These are phyloP conservation scores for Fusarium mangiferae DNA, from an alignment of 2,329 filamentous ascomycete species.

Conservation along the genomic window DNA sequence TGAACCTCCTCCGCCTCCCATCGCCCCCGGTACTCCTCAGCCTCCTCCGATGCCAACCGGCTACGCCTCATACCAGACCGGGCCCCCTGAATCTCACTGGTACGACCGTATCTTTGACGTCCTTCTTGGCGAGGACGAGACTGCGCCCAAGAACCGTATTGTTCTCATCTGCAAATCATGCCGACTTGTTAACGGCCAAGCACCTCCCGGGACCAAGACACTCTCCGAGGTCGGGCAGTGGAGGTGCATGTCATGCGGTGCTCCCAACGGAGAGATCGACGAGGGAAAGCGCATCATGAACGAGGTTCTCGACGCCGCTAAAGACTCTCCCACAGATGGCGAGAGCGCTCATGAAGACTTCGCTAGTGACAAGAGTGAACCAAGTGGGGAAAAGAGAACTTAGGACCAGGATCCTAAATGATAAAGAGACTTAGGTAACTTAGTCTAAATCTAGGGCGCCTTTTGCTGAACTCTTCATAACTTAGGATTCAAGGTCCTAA, in stretches of 20 bases:
- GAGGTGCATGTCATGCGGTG: slow-evolving; percentile 87
- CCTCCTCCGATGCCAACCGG: slow-evolving; percentile 24
- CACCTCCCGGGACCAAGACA: slow-evolving; percentile 83
- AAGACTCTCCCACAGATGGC: slow-evolving; percentile 22
- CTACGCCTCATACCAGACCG: slow-evolving; percentile 29
- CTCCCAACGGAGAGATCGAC: slow-evolving; percentile 83
- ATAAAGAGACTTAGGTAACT: not conserved
- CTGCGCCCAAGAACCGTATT: slow-evolving; percentile 87
- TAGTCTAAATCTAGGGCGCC: not conserved
- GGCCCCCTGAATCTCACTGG: slow-evolving; percentile 72
- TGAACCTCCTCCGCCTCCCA: slow-evolving; percentile 45
- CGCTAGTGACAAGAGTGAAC: not conserved
- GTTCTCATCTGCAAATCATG: slow-evolving; percentile 86
- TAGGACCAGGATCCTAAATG: not conserved
- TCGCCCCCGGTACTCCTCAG: slow-evolving; percentile 48
- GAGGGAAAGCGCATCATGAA: slow-evolving; percentile 78
- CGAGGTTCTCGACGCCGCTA: slow-evolving; percentile 62
- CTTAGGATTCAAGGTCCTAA: not conserved
- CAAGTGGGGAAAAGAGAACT: not conserved
- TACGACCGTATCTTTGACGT: slow-evolving; percentile 95
- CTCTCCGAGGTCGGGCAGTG: slow-evolving; percentile 85
- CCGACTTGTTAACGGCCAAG: slow-evolving; percentile 92
- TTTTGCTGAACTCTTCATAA: not conserved
- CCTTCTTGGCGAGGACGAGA: slow-evolving; percentile 94
- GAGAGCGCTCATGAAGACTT: slow-evolving; percentile 23